Conservation (phyloP, 306 rosid genomes). For the Vicia sativa region DNA sequence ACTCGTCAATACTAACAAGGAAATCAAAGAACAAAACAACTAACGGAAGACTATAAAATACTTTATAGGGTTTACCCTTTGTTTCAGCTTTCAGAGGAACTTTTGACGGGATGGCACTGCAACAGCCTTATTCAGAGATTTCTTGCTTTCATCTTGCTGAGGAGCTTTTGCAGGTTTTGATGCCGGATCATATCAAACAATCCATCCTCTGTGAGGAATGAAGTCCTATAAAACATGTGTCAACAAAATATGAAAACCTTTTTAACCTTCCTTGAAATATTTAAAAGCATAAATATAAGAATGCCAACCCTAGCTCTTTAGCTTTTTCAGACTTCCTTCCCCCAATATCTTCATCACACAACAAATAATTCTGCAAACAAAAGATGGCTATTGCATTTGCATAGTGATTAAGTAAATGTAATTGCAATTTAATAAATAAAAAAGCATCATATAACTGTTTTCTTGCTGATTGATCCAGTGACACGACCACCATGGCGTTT, state of each 20-base stretch:
- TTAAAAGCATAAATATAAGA: constrained; percentile 27
- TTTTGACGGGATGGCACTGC: constrained; percentile 50
- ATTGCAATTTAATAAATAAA: constrained; percentile 10
- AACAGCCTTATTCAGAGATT: constrained; percentile 43
- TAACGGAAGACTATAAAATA: constrained; percentile 11
- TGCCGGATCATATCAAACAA: constrained; percentile 72
- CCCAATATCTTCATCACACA: constrained; percentile 96
- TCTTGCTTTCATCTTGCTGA: constrained; percentile 57
- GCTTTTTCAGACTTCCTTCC: constrained; percentile 91
- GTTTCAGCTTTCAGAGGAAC: constrained; percentile 54
- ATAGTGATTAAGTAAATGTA: constrained; percentile 28
- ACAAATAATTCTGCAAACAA: constrained; percentile 78
- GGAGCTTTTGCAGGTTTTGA: constrained; percentile 61
- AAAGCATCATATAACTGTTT: constrained; percentile 61
- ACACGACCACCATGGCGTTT: constrained; percentile 95
- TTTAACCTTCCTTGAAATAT: constrained; percentile 26
- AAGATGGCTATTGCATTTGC: constrained; percentile 39
- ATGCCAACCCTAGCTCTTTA: constrained; percentile 87
- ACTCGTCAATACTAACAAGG: constrained; percentile 27
- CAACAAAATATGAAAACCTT: constrained; percentile 3
- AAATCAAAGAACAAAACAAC: constrained; percentile 17
- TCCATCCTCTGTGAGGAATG: constrained; percentile 93
- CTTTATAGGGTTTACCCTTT: constrained; percentile 58
- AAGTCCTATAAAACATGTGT: constrained; percentile 51
- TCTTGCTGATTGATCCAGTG: constrained; percentile 96